phyloP scores from a whole-genome alignment of 2,329 filamentous ascomycete genomes.

The Pestalotiopsis sp. region DNA sequence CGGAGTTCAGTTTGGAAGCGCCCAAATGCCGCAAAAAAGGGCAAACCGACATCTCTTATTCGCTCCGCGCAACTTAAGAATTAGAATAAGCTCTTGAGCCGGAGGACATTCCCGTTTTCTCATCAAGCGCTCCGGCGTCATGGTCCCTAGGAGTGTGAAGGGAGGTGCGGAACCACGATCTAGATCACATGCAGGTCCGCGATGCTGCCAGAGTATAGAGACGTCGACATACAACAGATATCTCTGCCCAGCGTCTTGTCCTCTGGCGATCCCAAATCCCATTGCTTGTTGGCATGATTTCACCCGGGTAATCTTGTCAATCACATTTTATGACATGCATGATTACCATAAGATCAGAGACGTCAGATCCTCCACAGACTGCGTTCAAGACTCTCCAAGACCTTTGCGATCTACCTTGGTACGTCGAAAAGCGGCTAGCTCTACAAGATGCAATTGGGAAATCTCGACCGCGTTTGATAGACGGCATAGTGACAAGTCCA shows the following conservation, averaged over 20 bases:
- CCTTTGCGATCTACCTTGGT: background rate
- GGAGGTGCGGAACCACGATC: background rate
- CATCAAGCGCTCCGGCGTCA: too few relatives aligned
- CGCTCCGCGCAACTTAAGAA: background rate
- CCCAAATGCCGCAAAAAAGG: background rate
- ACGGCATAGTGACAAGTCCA: background rate
- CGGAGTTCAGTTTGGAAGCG: background rate
- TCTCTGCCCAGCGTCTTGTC: background rate
- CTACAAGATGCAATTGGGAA: background rate
- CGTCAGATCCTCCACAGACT: background rate
- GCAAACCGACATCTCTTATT: background rate
- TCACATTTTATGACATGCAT: background rate
- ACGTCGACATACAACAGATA: background rate
- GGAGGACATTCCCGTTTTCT: background rate
- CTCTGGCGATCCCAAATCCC: background rate
- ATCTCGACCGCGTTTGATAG: background rate
- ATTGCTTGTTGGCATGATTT: background rate
- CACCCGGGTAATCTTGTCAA: background rate
- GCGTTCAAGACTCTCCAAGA: background rate
- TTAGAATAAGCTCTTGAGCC: background rate
- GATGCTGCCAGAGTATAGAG: background rate
- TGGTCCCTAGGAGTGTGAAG: too few relatives aligned
- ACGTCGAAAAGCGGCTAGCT: background rate
- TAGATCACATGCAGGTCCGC: background rate
- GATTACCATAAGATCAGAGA: background rate